phyloP scores from a whole-genome alignment of 169 alveolate genomes.

The Plasmodium gallinaceum region DNA sequence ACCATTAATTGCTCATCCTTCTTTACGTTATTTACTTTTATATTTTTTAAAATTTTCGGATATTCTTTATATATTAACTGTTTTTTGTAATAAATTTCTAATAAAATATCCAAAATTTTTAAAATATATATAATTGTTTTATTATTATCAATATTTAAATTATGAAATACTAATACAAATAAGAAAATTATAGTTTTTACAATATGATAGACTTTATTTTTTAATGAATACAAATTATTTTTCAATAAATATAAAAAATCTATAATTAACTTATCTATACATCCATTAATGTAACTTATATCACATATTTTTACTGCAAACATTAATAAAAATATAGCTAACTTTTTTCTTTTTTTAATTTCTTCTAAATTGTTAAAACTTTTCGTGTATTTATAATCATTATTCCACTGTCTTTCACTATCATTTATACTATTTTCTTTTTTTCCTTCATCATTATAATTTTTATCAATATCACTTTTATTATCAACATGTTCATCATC shows the following conservation, averaged over 20 bases:
- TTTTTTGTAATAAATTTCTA: constrained; percentile 49
- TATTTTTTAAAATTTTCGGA: not conserved
- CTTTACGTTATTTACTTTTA: not conserved
- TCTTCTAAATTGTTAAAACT: too few species aligned
- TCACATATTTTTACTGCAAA: constrained; percentile 66
- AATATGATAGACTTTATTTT: constrained; percentile 31
- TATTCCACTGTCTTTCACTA: constrained; percentile 7
- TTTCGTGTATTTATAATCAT: not conserved
- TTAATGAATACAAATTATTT: constrained; percentile 13
- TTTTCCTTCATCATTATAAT: not conserved
- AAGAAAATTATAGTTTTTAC: constrained; percentile 62
- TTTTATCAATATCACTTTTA: not conserved
- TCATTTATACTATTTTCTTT: not conserved
- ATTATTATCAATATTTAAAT: constrained; percentile 59
- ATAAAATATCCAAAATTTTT: constrained; percentile 54
- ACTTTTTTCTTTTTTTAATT: not conserved
- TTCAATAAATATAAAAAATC: constrained; percentile 24
- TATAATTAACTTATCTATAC: constrained; percentile 24
- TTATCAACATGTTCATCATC: not conserved
- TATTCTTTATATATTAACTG: not conserved
- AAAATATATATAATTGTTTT: constrained; percentile 48
- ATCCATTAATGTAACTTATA: constrained; percentile 73
- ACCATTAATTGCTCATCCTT: too few species aligned
- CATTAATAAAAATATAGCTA: constrained; percentile 39
- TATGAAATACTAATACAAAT: constrained; percentile 40